phyloP scores from a whole-genome alignment of 2,329 filamentous ascomycete genomes.

The Ophiostoma ulmi region DNA sequence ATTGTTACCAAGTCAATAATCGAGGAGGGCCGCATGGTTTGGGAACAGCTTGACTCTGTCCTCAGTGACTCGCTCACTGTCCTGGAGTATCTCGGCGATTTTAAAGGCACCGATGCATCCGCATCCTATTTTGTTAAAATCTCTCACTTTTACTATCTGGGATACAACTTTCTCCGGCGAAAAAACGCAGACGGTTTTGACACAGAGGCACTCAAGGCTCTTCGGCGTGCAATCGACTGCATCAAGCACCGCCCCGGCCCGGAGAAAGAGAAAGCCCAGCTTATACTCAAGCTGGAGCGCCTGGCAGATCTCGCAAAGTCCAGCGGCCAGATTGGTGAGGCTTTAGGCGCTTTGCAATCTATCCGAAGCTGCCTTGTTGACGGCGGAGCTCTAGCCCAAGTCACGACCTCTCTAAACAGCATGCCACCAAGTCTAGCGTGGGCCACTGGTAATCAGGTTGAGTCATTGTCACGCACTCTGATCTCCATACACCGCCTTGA shows the following conservation, averaged over 20 bases:
- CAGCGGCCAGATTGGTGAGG: constrained; percentile 50
- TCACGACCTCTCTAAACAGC: constrained; percentile 47
- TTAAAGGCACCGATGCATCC: constrained; percentile 30
- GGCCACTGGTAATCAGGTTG: constrained; percentile 45
- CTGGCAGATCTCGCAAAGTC: constrained; percentile 57
- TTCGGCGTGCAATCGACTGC: constrained; percentile 60
- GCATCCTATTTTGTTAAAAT: constrained; percentile 56
- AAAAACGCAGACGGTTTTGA: constrained; percentile 40
- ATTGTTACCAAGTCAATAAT: constrained; percentile 52
- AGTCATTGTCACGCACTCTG: constrained; percentile 54
- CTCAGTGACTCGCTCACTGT: constrained; percentile 53
- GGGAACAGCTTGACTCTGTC: constrained; percentile 53
- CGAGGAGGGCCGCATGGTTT: constrained; percentile 44
- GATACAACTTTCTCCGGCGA: constrained; percentile 50
- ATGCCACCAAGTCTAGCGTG: constrained; percentile 51
- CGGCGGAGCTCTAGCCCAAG: constrained; percentile 49
- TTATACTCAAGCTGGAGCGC: constrained; percentile 61
- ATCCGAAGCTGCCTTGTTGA: constrained; percentile 59
- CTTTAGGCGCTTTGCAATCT: constrained; percentile 52
- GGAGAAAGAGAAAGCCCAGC: constrained; percentile 56
- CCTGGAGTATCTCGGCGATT: constrained; percentile 48
- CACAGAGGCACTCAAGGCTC: constrained; percentile 38
- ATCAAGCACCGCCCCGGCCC: constrained; percentile 49
- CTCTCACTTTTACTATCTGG: constrained; percentile 66
- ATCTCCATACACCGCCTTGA: constrained; percentile 57